These are phyloP conservation scores for Plasmodium sp. DNA, from an alignment of 169 alveolate species.

Conservation along the genomic window DNA sequence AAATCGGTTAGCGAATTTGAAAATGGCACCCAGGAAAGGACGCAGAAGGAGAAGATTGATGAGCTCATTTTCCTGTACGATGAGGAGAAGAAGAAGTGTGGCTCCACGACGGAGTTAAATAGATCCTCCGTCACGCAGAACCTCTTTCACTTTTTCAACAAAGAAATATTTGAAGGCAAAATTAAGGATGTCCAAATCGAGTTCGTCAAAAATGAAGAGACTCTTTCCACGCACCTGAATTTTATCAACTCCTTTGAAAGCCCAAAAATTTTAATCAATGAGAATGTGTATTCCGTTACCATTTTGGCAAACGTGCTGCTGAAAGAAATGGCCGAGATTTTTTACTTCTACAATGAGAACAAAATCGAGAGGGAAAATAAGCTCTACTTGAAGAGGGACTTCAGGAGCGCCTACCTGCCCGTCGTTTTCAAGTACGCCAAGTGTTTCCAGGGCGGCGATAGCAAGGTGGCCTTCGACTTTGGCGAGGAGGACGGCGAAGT, in stretches of 20 bases:
- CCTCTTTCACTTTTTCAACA: slow-evolving; percentile 56
- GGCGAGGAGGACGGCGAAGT: not conserved
- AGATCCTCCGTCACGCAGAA: slow-evolving; percentile 39
- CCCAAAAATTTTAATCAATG: slow-evolving; percentile 51
- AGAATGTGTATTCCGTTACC: slow-evolving; percentile 34
- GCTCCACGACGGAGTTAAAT: not conserved
- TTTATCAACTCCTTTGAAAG: slow-evolving; percentile 51
- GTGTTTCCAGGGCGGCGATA: not conserved
- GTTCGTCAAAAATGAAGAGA: slow-evolving; percentile 45
- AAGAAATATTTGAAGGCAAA: slow-evolving; percentile 53
- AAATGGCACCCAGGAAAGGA: not conserved
- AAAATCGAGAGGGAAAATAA: slow-evolving; percentile 63
- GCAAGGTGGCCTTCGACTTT: slow-evolving; percentile 2
- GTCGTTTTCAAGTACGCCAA: slow-evolving; percentile 38
- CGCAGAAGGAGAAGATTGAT: not conserved
- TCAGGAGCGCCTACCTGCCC: slow-evolving; percentile 40
- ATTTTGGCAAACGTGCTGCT: slow-evolving; percentile 24
- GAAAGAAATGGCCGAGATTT: slow-evolving; percentile 73
- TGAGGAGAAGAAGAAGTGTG: slow-evolving; percentile 35
- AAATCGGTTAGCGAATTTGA: not conserved
- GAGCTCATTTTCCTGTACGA: slow-evolving; percentile 21
- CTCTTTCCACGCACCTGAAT: slow-evolving; percentile 45
- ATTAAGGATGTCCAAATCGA: slow-evolving; percentile 36
- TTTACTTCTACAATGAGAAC: slow-evolving; percentile 48
- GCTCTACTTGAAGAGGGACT: slow-evolving; percentile 31